Evolutionary conservation across 108 stramenopile species (phyloP).

Genomic region (Fragilaria crotonensis): DNA sequence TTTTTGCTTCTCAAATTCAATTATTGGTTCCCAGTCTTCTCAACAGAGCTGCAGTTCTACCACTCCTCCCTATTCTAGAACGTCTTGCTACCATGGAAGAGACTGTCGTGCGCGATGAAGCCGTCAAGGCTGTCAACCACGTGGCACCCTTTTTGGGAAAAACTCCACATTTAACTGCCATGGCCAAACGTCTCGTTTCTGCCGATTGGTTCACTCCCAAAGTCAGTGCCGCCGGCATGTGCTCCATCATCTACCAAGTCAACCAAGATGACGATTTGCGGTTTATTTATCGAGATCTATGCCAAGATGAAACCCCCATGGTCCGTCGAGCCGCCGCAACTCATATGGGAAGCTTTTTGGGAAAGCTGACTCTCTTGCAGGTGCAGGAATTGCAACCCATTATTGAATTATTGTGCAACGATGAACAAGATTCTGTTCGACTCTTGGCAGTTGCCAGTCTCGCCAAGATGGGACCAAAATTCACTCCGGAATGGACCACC

Average conservation of each 20-base stretch:
- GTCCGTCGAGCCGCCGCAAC: conserved; percentile 83
- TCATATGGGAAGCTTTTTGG: conserved; percentile 64
- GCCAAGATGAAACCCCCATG: conserved; percentile 95
- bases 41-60: conserved; percentile 31
- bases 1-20: conserved; percentile 64
- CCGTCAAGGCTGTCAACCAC: conserved; percentile 67
- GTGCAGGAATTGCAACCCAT: conserved; percentile 53
- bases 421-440: conserved; percentile 96
- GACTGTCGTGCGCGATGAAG: conserved; percentile 87
- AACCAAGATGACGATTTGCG: conserved; percentile 42
- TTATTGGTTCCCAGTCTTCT: conserved; percentile 60
- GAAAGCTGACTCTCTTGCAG: conserved; percentile 18
- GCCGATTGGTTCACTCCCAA: conserved; percentile 98
- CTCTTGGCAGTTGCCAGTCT: conserved; percentile 77
- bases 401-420: conserved; percentile 69
- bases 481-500: conserved; percentile 54
- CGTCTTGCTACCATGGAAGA: conserved; percentile 90
- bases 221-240: conserved; percentile 80
- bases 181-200: conserved; percentile 69
- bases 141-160: conserved; percentile 5
- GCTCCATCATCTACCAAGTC: conserved; percentile 23
- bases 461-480: conserved; percentile 62
- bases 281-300: conserved; percentile 62
- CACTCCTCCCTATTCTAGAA: conserved; percentile 87
- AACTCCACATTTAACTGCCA: conserved; percentile 12